phyloP scores from a whole-genome alignment of 495 filamentous ascomycete species.

The Baudoinia panamericana region DNA sequence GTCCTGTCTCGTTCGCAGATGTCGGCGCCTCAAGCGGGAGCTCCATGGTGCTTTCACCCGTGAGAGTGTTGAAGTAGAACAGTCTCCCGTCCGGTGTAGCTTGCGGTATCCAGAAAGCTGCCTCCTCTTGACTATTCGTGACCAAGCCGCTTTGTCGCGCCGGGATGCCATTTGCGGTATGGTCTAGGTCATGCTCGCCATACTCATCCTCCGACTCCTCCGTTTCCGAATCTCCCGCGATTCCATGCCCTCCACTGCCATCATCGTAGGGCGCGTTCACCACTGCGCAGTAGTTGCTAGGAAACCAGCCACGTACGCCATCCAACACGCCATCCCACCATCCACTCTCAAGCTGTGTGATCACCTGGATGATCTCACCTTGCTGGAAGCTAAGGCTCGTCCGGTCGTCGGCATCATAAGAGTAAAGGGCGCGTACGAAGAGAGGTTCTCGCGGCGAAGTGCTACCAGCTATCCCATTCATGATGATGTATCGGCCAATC shows the following conservation, averaged over 20 bases:
- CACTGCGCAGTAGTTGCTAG: conserved; percentile 91
- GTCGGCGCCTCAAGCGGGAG: conserved; percentile 84
- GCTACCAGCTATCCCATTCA: conserved; percentile 59
- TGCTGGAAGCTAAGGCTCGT: conserved; percentile 92
- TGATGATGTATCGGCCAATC: too few species aligned
- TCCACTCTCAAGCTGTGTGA: conserved; percentile 92
- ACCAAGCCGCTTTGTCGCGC: conserved; percentile 46
- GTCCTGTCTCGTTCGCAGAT: conserved; percentile 66
- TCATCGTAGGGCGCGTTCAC: conserved; percentile 58
- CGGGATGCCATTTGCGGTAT: conserved; percentile 39
- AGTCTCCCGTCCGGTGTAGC: conserved; percentile 84
- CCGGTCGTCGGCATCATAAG: conserved; percentile 92
- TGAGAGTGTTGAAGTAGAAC: conserved; percentile 98
- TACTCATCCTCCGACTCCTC: conserved; percentile 41
- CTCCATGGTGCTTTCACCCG: conserved; percentile 83
- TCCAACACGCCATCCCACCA: conserved; percentile 99
- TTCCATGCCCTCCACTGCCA: conserved; percentile 19
- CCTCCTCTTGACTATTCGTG: conserved; percentile 62
- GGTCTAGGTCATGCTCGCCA: conserved; percentile 57
- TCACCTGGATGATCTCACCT: conserved; percentile 93
- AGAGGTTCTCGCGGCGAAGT: conserved; percentile 60
- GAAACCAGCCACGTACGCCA: conserved; percentile 91
- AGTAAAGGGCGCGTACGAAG: conserved; percentile 91
- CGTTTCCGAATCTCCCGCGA: conserved; percentile 32
- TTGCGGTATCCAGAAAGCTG: conserved; percentile 97